Conservation (phyloP, 805 yeast species). For the Candida andamanensis region DNA sequence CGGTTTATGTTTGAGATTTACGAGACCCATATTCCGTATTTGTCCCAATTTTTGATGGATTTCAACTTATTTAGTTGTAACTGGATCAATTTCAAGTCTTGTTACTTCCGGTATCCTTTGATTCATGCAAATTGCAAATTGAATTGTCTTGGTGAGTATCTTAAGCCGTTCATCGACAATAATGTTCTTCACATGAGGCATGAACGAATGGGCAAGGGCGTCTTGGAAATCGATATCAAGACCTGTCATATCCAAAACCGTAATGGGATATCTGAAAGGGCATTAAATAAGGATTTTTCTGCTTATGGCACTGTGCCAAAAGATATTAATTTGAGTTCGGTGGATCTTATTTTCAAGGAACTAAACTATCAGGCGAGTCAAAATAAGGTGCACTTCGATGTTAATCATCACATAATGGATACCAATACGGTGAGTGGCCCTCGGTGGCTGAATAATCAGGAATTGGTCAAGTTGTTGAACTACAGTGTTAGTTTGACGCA, state of each 20-base stretch:
- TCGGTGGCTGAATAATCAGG: conserved; percentile 30
- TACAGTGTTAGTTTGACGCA: conserved; percentile 24
- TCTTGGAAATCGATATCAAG: conserved; percentile 67
- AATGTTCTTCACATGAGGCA: conserved; percentile 29
- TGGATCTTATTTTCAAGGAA: conserved; percentile 55
- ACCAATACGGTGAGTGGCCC: conserved; percentile 11
- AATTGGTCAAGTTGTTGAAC: conserved; percentile 23
- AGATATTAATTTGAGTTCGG: conserved; percentile 34
- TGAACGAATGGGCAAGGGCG: conserved; percentile 55
- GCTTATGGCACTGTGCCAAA: conserved; percentile 23
- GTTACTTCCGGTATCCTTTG: conserved; percentile 57
- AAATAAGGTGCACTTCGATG: conserved; percentile 20
- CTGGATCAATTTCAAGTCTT: conserved; percentile 51
- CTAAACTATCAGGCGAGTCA: conserved; percentile 45
- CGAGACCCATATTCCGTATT: conserved; percentile 78
- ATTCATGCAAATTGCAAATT: conserved; percentile 6
- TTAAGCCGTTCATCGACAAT: conserved; percentile 11
- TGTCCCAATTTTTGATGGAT: conserved; percentile 76
- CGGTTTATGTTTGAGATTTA: conserved; percentile 23
- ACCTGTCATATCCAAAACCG: conserved; percentile 62
- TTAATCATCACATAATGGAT: conserved; percentile 3
- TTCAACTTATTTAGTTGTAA: conserved; percentile 81
- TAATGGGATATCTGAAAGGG: conserved; percentile 33
- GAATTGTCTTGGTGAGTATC: conserved; percentile 11
- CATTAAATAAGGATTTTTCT: conserved; percentile 47